Percentiles rank a stretch among this genome's conserved stretches.
phyloP scores from a whole-genome alignment of 345 rosid genomes.

The Rhizophora apiculata region DNA sequence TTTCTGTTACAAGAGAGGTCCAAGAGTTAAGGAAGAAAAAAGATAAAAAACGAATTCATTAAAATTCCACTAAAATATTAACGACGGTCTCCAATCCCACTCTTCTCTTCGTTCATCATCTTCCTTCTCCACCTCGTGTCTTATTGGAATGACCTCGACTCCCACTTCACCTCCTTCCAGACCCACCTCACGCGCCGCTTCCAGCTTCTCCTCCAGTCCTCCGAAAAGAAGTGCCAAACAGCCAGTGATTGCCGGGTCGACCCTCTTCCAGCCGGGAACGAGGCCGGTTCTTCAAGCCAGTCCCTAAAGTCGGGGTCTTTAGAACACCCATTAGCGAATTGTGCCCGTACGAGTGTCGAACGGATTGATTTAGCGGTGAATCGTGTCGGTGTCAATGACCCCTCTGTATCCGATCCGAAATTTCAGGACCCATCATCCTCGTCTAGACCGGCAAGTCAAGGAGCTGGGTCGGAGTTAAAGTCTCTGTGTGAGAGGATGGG shows the following conservation, averaged over 20 bases:
- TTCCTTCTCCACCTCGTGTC: conserved; percentile 35
- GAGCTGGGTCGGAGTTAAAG: conserved; percentile 4
- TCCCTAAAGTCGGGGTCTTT: background rate
- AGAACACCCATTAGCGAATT: background rate
- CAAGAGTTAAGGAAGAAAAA: too few species aligned
- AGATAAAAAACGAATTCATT: too few species aligned
- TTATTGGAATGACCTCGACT: conserved; percentile 68
- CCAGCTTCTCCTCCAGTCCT: conserved; percentile 45
- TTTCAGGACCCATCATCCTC: conserved; percentile 10
- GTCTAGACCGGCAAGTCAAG: background rate
- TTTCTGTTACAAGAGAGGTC: too few species aligned
- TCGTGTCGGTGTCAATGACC: background rate
- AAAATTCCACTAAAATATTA: too few species aligned
- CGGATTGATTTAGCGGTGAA: conserved; percentile 5
- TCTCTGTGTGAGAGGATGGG: conserved; percentile 58
- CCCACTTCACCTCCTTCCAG: conserved; percentile 56
- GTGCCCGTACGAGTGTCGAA: background rate
- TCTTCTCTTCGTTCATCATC: conserved; percentile 33
- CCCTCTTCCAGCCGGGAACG: background rate
- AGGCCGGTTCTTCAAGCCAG: background rate
- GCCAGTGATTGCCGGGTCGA: background rate
- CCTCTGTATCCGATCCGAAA: background rate
- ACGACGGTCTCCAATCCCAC: conserved; percentile 57
- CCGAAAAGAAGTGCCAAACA: background rate
- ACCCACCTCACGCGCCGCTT: conserved; percentile 41